Evolutionary conservation across 352 stramenopile species (phyloP).

Genomic region (Elongisporangium undulatum): DNA sequence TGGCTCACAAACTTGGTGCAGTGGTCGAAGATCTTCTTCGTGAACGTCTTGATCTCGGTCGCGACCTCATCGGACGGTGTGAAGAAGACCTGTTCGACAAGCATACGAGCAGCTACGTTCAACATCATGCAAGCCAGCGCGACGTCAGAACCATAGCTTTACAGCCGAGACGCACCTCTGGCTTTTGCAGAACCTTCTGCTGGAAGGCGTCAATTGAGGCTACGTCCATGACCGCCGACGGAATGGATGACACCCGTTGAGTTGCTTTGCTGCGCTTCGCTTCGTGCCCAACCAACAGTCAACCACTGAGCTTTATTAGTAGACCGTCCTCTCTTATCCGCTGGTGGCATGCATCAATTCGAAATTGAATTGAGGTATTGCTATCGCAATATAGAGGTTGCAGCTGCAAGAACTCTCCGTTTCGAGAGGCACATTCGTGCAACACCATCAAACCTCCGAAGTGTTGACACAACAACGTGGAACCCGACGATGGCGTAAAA

Average conservation of each 20-base stretch:
- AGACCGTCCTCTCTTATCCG: neutral
- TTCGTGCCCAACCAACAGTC: neutral
- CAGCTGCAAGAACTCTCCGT: no score
- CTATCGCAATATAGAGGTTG: neutral
- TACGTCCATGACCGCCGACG: conserved; percentile 44
- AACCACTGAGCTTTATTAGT: neutral
- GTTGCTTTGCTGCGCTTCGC: neutral
- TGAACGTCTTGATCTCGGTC: conserved; percentile 61
- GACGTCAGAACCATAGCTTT: neutral
- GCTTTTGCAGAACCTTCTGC: conserved; percentile 61
- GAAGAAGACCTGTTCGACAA: conserved; percentile 57
- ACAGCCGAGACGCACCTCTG: conserved; percentile 41
- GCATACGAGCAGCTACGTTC: neutral
- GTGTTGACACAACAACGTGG: neutral
- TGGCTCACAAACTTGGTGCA: conserved; percentile 58
- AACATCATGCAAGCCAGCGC: neutral
- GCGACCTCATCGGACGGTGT: conserved; percentile 63
- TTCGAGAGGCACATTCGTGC: neutral
- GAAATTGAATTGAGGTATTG: neutral
- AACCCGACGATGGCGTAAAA: conserved; percentile 2
- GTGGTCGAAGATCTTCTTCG: conserved; percentile 79
- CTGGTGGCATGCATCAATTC: neutral
- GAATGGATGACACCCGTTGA: neutral
- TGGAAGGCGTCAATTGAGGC: conserved; percentile 53
- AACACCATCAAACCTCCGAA: neutral